These are phyloP conservation scores for Nematodospora valgi DNA, from an alignment of 805 yeast genomes.

Conservation along the genomic window DNA sequence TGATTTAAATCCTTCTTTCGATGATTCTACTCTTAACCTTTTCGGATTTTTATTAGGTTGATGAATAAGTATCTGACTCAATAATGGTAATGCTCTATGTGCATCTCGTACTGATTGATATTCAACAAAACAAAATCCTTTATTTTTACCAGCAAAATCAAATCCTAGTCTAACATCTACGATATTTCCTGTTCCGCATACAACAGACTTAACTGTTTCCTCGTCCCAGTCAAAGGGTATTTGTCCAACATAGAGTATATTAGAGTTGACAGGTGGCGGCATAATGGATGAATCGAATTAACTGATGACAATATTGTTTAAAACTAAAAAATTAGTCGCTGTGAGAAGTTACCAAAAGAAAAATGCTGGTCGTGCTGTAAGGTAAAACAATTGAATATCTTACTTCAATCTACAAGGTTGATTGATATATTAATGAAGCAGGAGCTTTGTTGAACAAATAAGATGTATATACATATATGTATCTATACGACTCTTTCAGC, in stretches of 20 bases:
- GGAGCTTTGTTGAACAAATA: neutral
- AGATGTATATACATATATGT: neutral
- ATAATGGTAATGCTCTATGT: slow-evolving; percentile 40
- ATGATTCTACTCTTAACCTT: slow-evolving; percentile 53
- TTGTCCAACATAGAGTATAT: slow-evolving; percentile 57
- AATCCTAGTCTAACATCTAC: slow-evolving; percentile 63
- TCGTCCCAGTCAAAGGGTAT: slow-evolving; percentile 74
- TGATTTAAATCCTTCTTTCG: slow-evolving; percentile 55
- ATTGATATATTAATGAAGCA: too few species aligned
- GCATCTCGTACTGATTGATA: slow-evolving; percentile 53
- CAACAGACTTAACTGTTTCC: slow-evolving; percentile 54
- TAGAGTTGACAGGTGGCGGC: slow-evolving; percentile 19
- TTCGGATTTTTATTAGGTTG: slow-evolving; percentile 36
- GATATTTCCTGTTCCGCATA: slow-evolving; percentile 70
- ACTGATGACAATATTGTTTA: neutral
- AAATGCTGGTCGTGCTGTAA: too few species aligned
- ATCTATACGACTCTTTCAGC: slow-evolving; percentile 57
- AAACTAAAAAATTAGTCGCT: too few species aligned
- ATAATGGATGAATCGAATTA: neutral
- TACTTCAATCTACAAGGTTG: too few species aligned
- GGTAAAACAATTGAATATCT: too few species aligned
- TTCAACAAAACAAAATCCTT: slow-evolving; percentile 68
- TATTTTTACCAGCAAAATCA: slow-evolving; percentile 56
- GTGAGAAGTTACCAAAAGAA: too few species aligned
- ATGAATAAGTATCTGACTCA: slow-evolving; percentile 38